phyloP scores from a whole-genome alignment of 768 basidiomycete species.

The Jaapia argillacea region DNA sequence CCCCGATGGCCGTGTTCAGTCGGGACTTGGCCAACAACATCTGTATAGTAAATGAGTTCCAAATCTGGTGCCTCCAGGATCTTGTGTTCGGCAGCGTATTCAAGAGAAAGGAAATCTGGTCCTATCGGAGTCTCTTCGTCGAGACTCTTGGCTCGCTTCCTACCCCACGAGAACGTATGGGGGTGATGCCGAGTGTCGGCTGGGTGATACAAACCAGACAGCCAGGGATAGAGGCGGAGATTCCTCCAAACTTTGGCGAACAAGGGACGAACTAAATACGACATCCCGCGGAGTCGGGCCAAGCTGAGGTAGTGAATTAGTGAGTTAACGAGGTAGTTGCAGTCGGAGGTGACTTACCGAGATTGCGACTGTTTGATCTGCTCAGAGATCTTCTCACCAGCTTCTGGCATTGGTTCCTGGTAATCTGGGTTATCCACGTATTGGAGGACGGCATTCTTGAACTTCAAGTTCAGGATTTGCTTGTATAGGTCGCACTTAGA shows the following conservation, averaged over 20 bases:
- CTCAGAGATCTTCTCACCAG: slow-evolving; percentile 54
- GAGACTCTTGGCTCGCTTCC: slow-evolving; percentile 20
- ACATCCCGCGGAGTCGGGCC: too few relatives aligned
- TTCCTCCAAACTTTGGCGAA: slow-evolving; percentile 49
- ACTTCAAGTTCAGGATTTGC: slow-evolving; percentile 62
- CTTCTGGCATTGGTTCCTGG: slow-evolving; percentile 49
- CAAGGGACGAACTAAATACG: slow-evolving; percentile 26
- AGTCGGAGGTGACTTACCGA: too few relatives aligned
- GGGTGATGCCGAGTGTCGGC: too few relatives aligned
- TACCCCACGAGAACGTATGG: slow-evolving; percentile 10
- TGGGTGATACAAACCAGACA: too few relatives aligned
- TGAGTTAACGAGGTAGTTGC: too few relatives aligned
- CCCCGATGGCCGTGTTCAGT: too few relatives aligned
- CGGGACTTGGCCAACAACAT: slow-evolving; percentile 74
- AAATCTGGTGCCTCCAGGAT: slow-evolving; percentile 69
- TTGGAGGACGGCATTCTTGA: slow-evolving; percentile 53
- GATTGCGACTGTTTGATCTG: slow-evolving; percentile 38
- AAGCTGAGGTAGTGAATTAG: too few relatives aligned
- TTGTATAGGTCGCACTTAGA: slow-evolving; percentile 82
- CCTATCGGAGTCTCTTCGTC: slow-evolving; percentile 50
- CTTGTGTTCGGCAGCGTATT: slow-evolving; percentile 85
- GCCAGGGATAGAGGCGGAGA: too few relatives aligned
- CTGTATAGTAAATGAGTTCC: slow-evolving; percentile 81
- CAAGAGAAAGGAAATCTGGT: slow-evolving; percentile 44
- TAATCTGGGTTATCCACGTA: slow-evolving; percentile 72